These are phyloP conservation scores for Penicillium sp. DNA, from an alignment of 2,329 filamentous ascomycete species.

Conservation along the genomic window DNA sequence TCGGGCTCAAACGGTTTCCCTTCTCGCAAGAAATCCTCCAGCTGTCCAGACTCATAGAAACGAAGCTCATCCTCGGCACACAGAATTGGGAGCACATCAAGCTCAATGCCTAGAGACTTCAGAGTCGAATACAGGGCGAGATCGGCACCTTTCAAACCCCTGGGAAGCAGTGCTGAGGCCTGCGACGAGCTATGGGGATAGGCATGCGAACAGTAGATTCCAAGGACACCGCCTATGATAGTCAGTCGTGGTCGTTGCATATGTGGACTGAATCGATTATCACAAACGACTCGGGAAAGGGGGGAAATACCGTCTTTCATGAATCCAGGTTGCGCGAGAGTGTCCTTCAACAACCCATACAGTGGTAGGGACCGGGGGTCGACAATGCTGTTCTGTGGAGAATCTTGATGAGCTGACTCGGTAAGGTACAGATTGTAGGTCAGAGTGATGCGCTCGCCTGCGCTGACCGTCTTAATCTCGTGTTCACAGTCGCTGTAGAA, in stretches of 20 bases:
- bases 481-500: slow-evolving; percentile 41
- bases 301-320: slow-evolving; percentile 45
- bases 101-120: slow-evolving; percentile 30
- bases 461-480: slow-evolving; percentile 46
- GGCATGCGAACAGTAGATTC: slow-evolving; percentile 47
- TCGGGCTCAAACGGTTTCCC: neutral
- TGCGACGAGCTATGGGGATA: slow-evolving; percentile 45
- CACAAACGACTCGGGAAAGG: no score
- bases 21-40: neutral
- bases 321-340: slow-evolving; percentile 35
- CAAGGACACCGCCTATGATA: slow-evolving; percentile 33
- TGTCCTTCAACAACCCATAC: neutral
- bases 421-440: neutral
- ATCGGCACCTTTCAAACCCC: slow-evolving; percentile 49
- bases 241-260: neutral
- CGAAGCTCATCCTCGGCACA: neutral
- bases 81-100: slow-evolving; percentile 32
- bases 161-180: slow-evolving; percentile 29
- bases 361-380: neutral
- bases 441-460: slow-evolving; percentile 51
- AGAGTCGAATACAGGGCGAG: slow-evolving; percentile 44
- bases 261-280: no score
- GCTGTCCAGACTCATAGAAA: neutral
- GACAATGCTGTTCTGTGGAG: neutral
- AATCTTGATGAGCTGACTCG: neutral